A percentile compares a stretch with the other conserved stretches of the same genome.
phyloP scores from a whole-genome alignment of 371 early-diverging fungal species.

The Mucor irregularis region DNA sequence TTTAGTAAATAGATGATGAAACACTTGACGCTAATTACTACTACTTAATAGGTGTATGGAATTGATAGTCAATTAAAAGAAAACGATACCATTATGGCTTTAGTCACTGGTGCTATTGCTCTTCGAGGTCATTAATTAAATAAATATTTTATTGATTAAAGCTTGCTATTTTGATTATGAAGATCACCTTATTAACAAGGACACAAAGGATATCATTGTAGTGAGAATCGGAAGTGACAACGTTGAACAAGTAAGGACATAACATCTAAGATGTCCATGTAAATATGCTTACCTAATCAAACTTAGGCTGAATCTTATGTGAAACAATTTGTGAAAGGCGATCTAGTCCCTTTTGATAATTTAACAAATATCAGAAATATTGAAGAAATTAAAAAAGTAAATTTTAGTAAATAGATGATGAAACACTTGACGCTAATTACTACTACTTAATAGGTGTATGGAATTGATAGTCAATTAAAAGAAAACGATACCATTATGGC shows the following conservation, averaged over 20 bases:
- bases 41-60: constrained; percentile 32
- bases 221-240: constrained; percentile 48
- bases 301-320: constrained; percentile 34
- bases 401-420: neutral
- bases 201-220: constrained; percentile 47
- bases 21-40: neutral
- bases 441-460: constrained; percentile 29
- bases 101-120: constrained; percentile 44
- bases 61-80: constrained; percentile 19
- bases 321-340: constrained; percentile 40
- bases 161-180: too few relatives aligned
- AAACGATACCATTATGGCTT: constrained; percentile 16
- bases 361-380: constrained; percentile 28
- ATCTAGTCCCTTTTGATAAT: constrained; percentile 33
- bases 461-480: constrained; percentile 16
- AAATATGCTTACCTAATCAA: neutral
- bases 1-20: neutral
- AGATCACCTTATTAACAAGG: constrained; percentile 46
- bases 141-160: constrained; percentile 3
- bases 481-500: constrained; percentile 20
- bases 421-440: neutral
- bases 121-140: constrained; percentile 30
- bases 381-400: neutral
- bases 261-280: neutral
- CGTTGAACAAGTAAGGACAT: constrained; percentile 34